These are phyloP conservation scores for Balamuthia mandrillaris DNA, from an alignment of 208 protist genomes.

Conservation along the genomic window DNA sequence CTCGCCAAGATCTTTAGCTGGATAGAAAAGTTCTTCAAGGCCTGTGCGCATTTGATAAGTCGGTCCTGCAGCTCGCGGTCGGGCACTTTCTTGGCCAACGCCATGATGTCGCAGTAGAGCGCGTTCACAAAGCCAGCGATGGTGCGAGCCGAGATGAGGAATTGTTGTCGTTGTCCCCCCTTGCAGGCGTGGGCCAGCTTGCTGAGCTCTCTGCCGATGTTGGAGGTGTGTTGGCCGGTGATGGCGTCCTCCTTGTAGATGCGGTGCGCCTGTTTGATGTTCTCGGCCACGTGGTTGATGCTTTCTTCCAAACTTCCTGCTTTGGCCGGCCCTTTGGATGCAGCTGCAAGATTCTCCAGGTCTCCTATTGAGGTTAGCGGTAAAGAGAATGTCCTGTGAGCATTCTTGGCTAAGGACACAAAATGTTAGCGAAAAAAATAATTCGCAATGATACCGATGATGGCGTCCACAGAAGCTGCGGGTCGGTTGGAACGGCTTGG, in stretches of 20 bases:
- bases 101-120: constrained; percentile 52
- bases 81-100: constrained; percentile 45
- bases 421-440: too few relatives aligned
- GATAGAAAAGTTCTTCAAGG: constrained; percentile 55
- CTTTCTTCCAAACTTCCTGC: not conserved
- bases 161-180: constrained; percentile 30
- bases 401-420: not conserved
- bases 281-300: constrained; percentile 11
- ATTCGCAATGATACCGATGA: too few relatives aligned
- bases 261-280: not conserved
- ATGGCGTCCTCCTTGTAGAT: not conserved
- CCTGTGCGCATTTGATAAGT: constrained; percentile 51
- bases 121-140: constrained; percentile 11
- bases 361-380: not conserved
- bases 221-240: constrained; percentile 7
- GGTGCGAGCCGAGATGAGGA: constrained; percentile 37
- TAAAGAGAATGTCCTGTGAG: not conserved
- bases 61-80: constrained; percentile 58
- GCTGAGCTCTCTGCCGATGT: constrained; percentile 6
- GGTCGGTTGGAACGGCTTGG: too few relatives aligned
- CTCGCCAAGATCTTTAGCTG: constrained; percentile 65
- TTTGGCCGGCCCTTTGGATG: not conserved
- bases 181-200: constrained; percentile 43
- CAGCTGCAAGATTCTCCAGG: not conserved
- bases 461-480: too few relatives aligned